These are phyloP conservation scores for Thielaviopsis euricoi DNA, from an alignment of 2,329 filamentous ascomycete genomes.

Conservation along the genomic window DNA sequence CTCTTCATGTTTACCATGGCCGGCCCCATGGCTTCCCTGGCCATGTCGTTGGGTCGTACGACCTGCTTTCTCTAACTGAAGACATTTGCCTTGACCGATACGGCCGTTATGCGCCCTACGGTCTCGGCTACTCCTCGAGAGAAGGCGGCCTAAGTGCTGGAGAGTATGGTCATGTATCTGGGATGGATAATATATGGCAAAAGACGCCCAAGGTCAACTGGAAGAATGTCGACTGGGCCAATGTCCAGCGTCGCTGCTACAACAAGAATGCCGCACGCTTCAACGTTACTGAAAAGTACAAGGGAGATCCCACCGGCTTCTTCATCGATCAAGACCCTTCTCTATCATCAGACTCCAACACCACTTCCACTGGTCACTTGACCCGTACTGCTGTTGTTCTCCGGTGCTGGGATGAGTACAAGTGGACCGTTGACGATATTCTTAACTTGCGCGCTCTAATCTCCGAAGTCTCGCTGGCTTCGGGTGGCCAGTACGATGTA, in stretches of 20 bases:
- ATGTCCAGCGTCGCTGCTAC: conserved; percentile 59
- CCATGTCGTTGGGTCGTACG: conserved; percentile 72
- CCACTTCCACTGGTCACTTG: conserved; percentile 13
- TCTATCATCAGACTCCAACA: conserved; percentile 13
- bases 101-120: conserved; percentile 76
- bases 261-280: conserved; percentile 55
- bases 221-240: conserved; percentile 59
- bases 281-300: conserved; percentile 23
- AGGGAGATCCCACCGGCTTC: conserved; percentile 29
- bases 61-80: conserved; percentile 59
- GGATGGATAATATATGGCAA: conserved; percentile 64
- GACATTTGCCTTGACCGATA: conserved; percentile 90
- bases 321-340: conserved; percentile 25
- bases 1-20: conserved; percentile 58
- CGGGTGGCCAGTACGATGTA: conserved; percentile 73
- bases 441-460: conserved; percentile 74
- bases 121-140: conserved; percentile 65
- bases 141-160: conserved; percentile 74
- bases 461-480: conserved; percentile 62
- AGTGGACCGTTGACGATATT: conserved; percentile 65
- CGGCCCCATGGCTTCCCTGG: conserved; percentile 74
- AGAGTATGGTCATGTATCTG: conserved; percentile 67
- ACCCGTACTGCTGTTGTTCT: conserved; percentile 64
- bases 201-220: conserved; percentile 59
- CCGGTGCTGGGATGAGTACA: conserved; percentile 65